Conservation (phyloP, 2,329 filamentous ascomycete species). For the Ceratocystis variospora region DNA sequence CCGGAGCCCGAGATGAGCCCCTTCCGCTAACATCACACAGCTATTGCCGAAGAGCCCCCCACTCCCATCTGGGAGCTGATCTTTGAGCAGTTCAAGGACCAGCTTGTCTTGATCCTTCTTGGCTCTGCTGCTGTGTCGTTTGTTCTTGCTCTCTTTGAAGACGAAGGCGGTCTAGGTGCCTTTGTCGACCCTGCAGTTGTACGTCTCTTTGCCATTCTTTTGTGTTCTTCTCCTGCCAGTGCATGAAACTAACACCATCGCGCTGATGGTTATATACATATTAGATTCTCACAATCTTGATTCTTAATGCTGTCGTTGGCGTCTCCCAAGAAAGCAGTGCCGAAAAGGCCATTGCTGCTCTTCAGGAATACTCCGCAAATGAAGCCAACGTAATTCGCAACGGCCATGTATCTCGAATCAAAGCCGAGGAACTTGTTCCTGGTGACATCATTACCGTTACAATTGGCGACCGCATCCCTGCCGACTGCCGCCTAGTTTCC, state of each 20-base stretch:
- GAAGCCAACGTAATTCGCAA: conserved; percentile 87
- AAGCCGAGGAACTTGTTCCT: conserved; percentile 93
- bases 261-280: not conserved
- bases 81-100: conserved; percentile 97
- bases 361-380: conserved; percentile 98
- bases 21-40: conserved; percentile 25
- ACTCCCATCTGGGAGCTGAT: conserved; percentile 95
- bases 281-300: conserved; percentile 88
- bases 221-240: not conserved
- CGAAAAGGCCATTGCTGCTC: conserved; percentile 92
- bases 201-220: conserved; percentile 31
- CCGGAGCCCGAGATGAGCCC: too few relatives aligned
- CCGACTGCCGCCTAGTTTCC: conserved; percentile 77
- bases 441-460: conserved; percentile 81
- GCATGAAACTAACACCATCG: not conserved
- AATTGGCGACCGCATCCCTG: conserved; percentile 85
- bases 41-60: conserved; percentile 72
- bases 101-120: conserved; percentile 88
- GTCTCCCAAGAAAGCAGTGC: conserved; percentile 98
- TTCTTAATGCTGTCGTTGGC: conserved; percentile 92
- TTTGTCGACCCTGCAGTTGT: conserved; percentile 94
- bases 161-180: conserved; percentile 85
- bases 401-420: conserved; percentile 59
- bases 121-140: conserved; percentile 90
- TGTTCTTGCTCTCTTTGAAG: conserved; percentile 80